phyloP scores from a whole-genome alignment of 257 asterid genomes.

The Henckelia pumila region DNA sequence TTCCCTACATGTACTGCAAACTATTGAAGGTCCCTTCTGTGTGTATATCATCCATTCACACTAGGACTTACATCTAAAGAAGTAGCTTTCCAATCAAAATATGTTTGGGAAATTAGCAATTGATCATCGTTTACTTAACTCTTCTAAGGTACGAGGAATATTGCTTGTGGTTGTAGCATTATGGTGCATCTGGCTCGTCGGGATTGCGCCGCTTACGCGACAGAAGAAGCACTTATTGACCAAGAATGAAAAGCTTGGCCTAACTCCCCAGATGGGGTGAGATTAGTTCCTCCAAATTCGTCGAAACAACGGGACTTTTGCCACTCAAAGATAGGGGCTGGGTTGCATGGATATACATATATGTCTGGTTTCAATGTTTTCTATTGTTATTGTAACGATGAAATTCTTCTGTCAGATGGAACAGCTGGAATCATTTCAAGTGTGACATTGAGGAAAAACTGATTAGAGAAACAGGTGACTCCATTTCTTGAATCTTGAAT shows the following conservation, averaged over 20 bases:
- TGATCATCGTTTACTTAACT: not conserved
- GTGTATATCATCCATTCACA: not conserved
- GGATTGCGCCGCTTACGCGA: conserved; percentile 20
- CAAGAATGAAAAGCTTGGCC: conserved; percentile 45
- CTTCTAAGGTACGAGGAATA: not conserved
- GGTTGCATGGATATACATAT: not conserved
- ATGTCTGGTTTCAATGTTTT: not conserved
- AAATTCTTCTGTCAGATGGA: conserved; percentile 64
- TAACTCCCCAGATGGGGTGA: conserved; percentile 91
- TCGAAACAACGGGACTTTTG: no score
- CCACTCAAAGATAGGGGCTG: no score
- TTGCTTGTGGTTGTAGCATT: conserved; percentile 18
- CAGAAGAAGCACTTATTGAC: not conserved
- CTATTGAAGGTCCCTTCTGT: not conserved
- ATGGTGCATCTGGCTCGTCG: conserved; percentile 28
- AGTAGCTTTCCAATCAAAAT: not conserved
- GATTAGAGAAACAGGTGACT: conserved; percentile 66
- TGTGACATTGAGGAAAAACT: conserved; percentile 67
- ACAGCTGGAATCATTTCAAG: conserved; percentile 90
- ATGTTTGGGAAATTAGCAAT: not conserved
- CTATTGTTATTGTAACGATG: not conserved
- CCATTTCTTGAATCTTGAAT: not conserved
- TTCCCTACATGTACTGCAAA: no score
- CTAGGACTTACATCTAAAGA: not conserved
- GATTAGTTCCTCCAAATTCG: not conserved